phyloP scores from a whole-genome alignment of 1,284 basidiomycete genomes.

The Apiotrichum gamsii region DNA sequence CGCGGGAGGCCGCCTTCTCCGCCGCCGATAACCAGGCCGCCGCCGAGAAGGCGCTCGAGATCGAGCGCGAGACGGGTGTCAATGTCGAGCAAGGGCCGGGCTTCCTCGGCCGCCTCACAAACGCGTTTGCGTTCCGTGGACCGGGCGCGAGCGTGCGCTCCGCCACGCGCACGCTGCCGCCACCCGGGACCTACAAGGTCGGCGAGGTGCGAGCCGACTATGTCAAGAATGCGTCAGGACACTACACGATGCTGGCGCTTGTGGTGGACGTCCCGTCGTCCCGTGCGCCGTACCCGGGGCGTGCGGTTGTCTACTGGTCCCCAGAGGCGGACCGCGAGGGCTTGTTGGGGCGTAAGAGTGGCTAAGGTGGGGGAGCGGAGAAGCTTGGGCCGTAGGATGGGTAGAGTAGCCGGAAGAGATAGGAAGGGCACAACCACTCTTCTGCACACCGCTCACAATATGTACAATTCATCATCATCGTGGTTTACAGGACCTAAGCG shows the following conservation, averaged over 20 bases:
- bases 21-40: not conserved
- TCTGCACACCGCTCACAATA: no score
- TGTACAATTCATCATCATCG: no score
- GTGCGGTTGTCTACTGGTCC: conserved; percentile 42
- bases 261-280: conserved; percentile 42
- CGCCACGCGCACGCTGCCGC: conserved; percentile 23
- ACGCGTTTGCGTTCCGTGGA: conserved; percentile 3
- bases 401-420: conserved; percentile 1
- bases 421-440: no score
- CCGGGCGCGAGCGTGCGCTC: not conserved
- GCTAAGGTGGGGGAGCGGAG: no score
- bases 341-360: conserved; percentile 21
- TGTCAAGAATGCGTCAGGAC: conserved; percentile 43
- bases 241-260: conserved; percentile 40
- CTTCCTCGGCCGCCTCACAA: conserved; percentile 5
- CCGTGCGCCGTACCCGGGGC: conserved; percentile 32
- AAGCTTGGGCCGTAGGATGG: not conserved
- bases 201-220: conserved; percentile 46
- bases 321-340: conserved; percentile 42
- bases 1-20: no score
- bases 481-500: no score
- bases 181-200: conserved; percentile 45
- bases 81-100: conserved; percentile 5
- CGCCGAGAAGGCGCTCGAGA: not conserved
- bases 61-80: conserved; percentile 3